Evolutionary conservation across 2,329 filamentous ascomycete genomes (phyloP).

Genomic region (Cryphonectria parasitica): DNA sequence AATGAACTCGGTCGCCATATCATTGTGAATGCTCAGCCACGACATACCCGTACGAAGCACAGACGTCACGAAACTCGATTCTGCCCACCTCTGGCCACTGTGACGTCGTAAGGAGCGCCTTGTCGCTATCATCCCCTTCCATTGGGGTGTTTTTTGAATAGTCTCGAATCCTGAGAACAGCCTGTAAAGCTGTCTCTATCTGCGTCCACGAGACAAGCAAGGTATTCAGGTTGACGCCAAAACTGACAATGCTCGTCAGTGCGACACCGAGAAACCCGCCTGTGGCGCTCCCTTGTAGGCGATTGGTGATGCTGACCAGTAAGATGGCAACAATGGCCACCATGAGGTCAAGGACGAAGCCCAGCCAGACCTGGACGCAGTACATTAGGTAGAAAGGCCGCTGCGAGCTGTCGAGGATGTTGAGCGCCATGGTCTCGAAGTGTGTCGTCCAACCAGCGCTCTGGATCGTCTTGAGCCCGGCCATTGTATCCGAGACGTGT

Average conservation of each 20-base stretch:
- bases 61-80: background rate
- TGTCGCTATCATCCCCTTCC: background rate
- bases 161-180: background rate
- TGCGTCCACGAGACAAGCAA: background rate
- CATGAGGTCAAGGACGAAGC: conserved; percentile 51
- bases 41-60: background rate
- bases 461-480: background rate
- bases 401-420: conserved; percentile 52
- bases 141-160: background rate
- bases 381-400: conserved; percentile 55
- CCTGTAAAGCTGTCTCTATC: background rate
- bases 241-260: conserved; percentile 2
- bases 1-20: background rate
- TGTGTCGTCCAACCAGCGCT: background rate
- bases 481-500: conserved; percentile 50
- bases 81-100: background rate
- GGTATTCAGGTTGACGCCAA: background rate
- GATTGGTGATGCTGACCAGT: conserved; percentile 36
- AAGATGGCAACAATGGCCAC: conserved; percentile 46
- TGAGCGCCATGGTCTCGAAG: background rate
- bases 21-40: background rate
- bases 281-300: conserved; percentile 1
- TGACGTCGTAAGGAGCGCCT: background rate
- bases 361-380: conserved; percentile 56
- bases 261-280: conserved; percentile 12